Percentiles rank a stretch among this genome's conserved stretches.
Conservation (phyloP, 768 basidiomycete genomes). For the Naganishia friedmannii region DNA sequence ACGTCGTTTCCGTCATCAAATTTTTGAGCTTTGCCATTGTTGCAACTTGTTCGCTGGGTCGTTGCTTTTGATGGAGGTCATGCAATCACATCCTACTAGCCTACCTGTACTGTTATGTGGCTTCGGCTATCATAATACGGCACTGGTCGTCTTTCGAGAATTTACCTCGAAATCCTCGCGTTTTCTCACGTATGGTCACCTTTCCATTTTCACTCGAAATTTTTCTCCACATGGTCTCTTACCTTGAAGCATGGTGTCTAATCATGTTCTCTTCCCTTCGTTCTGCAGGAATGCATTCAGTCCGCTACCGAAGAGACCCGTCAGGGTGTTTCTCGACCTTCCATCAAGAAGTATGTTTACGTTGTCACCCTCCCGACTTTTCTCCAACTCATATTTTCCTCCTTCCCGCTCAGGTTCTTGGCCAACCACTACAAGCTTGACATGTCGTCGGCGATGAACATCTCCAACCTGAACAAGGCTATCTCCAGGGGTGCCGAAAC, state of each 20-base stretch:
- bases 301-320: conserved; percentile 65
- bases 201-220: background rate
- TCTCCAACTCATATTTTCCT: background rate
- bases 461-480: conserved; percentile 72
- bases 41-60: background rate
- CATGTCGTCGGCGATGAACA: conserved; percentile 71
- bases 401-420: conserved; percentile 62
- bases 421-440: conserved; percentile 77
- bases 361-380: conserved; percentile 30
- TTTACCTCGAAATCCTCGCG: background rate
- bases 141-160: background rate
- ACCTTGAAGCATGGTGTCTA: background rate
- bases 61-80: background rate
- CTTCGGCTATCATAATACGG: background rate
- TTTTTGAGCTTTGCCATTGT: background rate
- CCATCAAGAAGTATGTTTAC: conserved; percentile 72
- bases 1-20: conserved; percentile 12
- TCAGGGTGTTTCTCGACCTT: conserved; percentile 68
- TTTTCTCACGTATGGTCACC: conserved; percentile 14
- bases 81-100: background rate
- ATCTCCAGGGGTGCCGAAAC: conserved; percentile 78
- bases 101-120: background rate
- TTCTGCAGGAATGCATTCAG: conserved; percentile 68
- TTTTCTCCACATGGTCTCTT: background rate
- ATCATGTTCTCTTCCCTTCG: background rate